Percentiles rank a stretch among this genome's conserved stretches.
These are phyloP conservation scores for Aegle marmelos DNA, from an alignment of 345 rosid species.

Conservation along the genomic window DNA sequence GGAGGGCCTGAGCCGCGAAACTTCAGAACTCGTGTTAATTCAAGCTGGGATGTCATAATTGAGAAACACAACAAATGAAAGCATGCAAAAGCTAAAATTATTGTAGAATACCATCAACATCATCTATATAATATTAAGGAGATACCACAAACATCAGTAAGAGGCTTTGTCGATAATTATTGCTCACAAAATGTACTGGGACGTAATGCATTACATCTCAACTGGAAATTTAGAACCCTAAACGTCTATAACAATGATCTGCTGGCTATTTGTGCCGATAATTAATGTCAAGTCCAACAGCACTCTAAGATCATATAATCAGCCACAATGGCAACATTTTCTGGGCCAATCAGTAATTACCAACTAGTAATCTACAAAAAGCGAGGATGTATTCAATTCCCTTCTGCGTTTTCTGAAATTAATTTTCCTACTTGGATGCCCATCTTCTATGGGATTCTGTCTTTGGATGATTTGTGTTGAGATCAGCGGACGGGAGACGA, in stretches of 20 bases:
- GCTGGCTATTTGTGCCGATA: neutral
- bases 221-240: neutral
- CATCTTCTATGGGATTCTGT: neutral
- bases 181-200: too few species aligned
- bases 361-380: neutral
- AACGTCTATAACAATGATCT: neutral
- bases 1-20: too few species aligned
- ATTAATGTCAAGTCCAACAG: neutral
- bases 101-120: too few species aligned
- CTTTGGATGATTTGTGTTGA: neutral
- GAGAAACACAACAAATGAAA: too few species aligned
- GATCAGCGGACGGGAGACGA: conserved; percentile 76
- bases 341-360: neutral
- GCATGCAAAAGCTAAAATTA: too few species aligned
- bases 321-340: neutral
- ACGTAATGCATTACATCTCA: too few species aligned
- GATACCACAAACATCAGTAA: too few species aligned
- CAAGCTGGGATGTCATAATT: too few species aligned
- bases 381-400: neutral
- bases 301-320: neutral
- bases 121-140: too few species aligned
- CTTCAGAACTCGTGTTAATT: too few species aligned
- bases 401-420: neutral
- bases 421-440: neutral
- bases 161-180: too few species aligned